A percentile compares a stretch with the other conserved stretches of the same genome.
Conservation (phyloP, 1,139 yeast species). For the Suhomyces anneliseae region DNA sequence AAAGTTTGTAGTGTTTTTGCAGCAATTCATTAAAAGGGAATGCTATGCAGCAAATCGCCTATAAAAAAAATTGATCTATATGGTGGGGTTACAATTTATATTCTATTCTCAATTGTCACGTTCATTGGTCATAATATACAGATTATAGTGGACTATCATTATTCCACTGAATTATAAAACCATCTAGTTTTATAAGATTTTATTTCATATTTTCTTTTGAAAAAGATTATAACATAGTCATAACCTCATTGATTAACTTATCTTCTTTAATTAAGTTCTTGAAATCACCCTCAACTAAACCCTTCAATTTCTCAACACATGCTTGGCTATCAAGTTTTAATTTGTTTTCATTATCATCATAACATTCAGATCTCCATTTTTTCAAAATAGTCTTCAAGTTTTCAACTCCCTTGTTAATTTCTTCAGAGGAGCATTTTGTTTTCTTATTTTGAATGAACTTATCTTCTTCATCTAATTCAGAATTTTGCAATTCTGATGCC, state of each 20-base stretch:
- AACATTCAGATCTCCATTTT: slow-evolving; percentile 59
- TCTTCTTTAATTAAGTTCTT: slow-evolving; percentile 28
- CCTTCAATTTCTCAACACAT: slow-evolving; percentile 40
- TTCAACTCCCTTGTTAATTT: slow-evolving; percentile 56
- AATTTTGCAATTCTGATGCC: slow-evolving; percentile 81
- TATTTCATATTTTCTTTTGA: neutral
- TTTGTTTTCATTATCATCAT: slow-evolving; percentile 33
- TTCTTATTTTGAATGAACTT: slow-evolving; percentile 44
- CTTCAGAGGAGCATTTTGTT: slow-evolving; percentile 54
- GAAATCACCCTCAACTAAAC: slow-evolving; percentile 28
- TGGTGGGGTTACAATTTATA: no score
- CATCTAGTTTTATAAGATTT: no score
- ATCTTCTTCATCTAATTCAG: slow-evolving; percentile 43
- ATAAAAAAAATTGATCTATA: no score
- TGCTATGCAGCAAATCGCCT: no score
- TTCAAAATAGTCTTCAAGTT: slow-evolving; percentile 55
- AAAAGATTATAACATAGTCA: slow-evolving; percentile 27
- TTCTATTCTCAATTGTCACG: no score
- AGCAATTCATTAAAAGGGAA: no score
- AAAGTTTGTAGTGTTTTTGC: no score
- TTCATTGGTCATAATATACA: no score
- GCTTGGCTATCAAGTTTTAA: slow-evolving; percentile 30
- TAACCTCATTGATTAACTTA: slow-evolving; percentile 43
- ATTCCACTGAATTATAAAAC: no score
- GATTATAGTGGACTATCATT: no score